phyloP scores from a whole-genome alignment of 805 yeast species.

The Candida koratica region DNA sequence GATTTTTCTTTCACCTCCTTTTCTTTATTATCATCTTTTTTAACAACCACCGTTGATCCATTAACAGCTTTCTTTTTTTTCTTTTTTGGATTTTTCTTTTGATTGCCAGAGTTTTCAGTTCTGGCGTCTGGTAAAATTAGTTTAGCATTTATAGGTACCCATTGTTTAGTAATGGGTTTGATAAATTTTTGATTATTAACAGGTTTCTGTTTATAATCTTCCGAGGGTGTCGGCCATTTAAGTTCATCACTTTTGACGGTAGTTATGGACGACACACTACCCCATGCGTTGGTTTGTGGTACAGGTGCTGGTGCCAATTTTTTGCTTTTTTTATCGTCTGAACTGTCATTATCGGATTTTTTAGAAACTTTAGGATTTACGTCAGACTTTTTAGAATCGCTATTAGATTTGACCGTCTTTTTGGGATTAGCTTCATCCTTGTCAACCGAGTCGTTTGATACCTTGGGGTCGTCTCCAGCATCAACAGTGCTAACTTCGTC shows the following conservation, averaged over 20 bases:
- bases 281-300: slow-evolving; percentile 42
- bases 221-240: slow-evolving; percentile 44
- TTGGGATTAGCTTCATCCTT: background rate
- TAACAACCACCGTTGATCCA: slow-evolving; percentile 23
- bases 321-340: slow-evolving; percentile 11
- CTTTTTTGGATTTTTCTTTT: slow-evolving; percentile 18
- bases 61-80: slow-evolving; percentile 7
- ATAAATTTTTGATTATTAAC: slow-evolving; percentile 30
- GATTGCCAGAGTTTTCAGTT: slow-evolving; percentile 16
- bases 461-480: slow-evolving; percentile 3
- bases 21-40: slow-evolving; percentile 8
- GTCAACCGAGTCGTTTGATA: background rate
- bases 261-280: slow-evolving; percentile 17
- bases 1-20: slow-evolving; percentile 6
- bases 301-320: slow-evolving; percentile 45
- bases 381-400: background rate
- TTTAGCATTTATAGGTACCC: slow-evolving; percentile 45
- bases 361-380: background rate
- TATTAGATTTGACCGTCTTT: background rate
- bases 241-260: slow-evolving; percentile 29
- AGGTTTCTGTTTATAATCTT: slow-evolving; percentile 18
- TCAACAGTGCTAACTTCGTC: slow-evolving; percentile 6
- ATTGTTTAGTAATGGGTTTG: slow-evolving; percentile 40
- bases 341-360: background rate
- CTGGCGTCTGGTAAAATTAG: slow-evolving; percentile 39